Evolutionary conservation across 208 protist species (phyloP).

Genomic region (Leishmania tarentolae): DNA sequence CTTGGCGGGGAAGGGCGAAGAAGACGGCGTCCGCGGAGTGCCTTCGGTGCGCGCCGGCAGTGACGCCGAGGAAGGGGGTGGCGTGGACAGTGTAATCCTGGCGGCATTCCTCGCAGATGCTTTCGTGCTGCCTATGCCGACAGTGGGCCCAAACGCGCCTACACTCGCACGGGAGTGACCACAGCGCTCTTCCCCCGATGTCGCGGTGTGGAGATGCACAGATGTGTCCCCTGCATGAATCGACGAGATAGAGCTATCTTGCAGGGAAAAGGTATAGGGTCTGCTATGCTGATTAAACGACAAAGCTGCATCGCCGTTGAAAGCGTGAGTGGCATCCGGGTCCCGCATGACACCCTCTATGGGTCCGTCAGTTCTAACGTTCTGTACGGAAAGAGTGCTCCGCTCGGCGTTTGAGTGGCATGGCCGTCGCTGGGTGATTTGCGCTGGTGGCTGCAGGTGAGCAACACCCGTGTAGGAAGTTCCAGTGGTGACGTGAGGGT

Average conservation of each 20-base stretch:
- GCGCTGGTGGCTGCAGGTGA: neutral
- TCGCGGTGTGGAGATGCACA: neutral
- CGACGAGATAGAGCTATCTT: neutral
- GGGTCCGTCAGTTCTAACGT: neutral
- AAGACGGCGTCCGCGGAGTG: neutral
- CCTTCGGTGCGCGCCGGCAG: neutral
- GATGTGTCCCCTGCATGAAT: neutral
- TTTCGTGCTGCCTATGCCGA: neutral
- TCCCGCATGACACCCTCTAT: neutral
- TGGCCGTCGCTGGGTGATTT: neutral
- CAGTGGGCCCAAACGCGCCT: neutral
- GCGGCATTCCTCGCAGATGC: slow-evolving; percentile 18
- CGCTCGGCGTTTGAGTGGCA: neutral
- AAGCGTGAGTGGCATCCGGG: neutral
- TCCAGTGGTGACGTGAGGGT: neutral
- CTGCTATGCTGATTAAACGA: slow-evolving; percentile 28
- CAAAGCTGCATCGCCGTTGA: neutral
- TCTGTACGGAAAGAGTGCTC: neutral
- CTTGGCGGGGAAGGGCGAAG: neutral
- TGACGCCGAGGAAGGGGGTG: neutral
- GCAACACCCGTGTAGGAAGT: neutral
- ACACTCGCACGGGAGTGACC: neutral
- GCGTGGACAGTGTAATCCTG: neutral
- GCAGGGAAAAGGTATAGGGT: slow-evolving; percentile 20
- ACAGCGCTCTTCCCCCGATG: neutral